Base-by-base conservation (phyloP, 1,139 yeast species). In the Suhomyces bribrorum region DNA sequence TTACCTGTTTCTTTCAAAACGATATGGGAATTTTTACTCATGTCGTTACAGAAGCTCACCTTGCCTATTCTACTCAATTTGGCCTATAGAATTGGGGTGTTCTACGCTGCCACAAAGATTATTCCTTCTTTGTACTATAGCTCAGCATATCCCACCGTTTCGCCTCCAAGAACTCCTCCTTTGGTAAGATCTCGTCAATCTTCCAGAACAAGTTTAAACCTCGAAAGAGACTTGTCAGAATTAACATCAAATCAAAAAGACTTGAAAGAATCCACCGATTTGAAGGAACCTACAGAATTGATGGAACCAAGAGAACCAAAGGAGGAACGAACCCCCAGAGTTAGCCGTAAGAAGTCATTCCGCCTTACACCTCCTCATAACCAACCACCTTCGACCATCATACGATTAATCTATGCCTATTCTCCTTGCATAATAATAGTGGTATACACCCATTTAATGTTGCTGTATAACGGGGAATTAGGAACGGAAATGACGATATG, bases 391-490 rank as follows among this genome's bases (percentile, higher is more conserved):
- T 68, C 70, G 28, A 69, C 73, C 18, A 66, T 76, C 29, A 75
- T 84, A 61, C 74, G 75, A 48, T 64, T 86, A 45, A 75, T 89
- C 28, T 87, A 89, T 56, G 82, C 96, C 24, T 90, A 87, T 62
- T 86, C 96, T 12, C 97, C 98, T 2, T 87, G 96, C 60, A 82
- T 92, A 45, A 80, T 92, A 34, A 89, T 90, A 46, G 96, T 96
- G 1, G 96, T 92, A 41, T 92, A 92, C 64, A 88, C 97, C 4
- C 96, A 92, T 60, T 67, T 92, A 53, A 83, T 92, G 77, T 76
- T 92, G 73, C 95, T 87, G 69, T 90, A 88, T 55, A 81, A 86
- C 40, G 90, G 90, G 30, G 86, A 83, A 53, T 69, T 87, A 42
- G 86, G 77, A 22, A 68, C 75, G n/a, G 77, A 78, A 44, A 51